phyloP scores from a whole-genome alignment of 2,329 filamentous ascomycete genomes.

The Fusarium denticulatum region DNA sequence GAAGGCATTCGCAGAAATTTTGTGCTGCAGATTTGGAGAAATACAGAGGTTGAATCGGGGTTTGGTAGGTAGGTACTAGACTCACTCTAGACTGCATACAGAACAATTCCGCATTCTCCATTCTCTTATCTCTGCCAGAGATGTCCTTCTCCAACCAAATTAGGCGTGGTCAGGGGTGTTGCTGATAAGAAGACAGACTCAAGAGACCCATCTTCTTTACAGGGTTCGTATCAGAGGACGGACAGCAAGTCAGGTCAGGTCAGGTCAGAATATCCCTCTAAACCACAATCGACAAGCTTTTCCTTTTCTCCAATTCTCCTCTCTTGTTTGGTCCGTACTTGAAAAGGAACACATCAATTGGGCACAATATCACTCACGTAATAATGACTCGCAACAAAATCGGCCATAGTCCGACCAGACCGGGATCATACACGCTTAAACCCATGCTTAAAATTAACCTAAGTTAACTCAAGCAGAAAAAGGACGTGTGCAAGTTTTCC shows the following conservation, averaged over 20 bases:
- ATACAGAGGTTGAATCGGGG: slow-evolving; percentile 16
- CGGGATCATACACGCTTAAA: slow-evolving; percentile 24
- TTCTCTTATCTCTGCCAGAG: slow-evolving; percentile 23
- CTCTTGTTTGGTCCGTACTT: not conserved
- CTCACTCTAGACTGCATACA: slow-evolving; percentile 2
- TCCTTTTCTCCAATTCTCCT: not conserved
- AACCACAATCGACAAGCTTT: not conserved
- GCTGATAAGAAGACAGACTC: slow-evolving; percentile 18
- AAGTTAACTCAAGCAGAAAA: not conserved
- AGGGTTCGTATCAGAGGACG: slow-evolving; percentile 4
- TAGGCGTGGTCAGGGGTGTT: slow-evolving; percentile 20
- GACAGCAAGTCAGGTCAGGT: not conserved
- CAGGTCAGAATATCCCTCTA: not conserved
- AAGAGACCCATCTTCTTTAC: not conserved
- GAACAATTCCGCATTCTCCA: not conserved
- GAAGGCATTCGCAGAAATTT: slow-evolving; percentile 19
- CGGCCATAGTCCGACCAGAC: slow-evolving; percentile 22
- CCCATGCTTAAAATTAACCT: slow-evolving; percentile 32
- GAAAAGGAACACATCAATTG: not conserved
- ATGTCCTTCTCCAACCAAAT: slow-evolving; percentile 29
- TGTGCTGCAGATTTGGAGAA: slow-evolving; percentile 30
- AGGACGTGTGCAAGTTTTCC: not conserved
- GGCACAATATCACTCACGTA: not conserved
- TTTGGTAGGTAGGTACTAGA: not conserved
- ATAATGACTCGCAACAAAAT: slow-evolving; percentile 15